These are phyloP conservation scores for Verticillium nubilum DNA, from an alignment of 2,329 filamentous ascomycete species.

Conservation along the genomic window DNA sequence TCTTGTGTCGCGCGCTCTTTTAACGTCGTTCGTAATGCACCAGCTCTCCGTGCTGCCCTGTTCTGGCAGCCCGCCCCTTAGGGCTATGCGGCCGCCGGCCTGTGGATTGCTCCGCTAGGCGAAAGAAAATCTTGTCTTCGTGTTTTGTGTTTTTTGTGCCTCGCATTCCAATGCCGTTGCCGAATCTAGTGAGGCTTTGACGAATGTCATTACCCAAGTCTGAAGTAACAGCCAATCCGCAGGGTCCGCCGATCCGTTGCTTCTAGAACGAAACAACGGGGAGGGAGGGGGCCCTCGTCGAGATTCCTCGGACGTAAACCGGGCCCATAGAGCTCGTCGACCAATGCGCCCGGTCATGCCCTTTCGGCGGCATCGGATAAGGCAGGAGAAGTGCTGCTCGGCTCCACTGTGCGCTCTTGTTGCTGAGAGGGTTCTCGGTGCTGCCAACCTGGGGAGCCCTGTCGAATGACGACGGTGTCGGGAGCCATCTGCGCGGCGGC, in stretches of 20 bases:
- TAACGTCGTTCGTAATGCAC: background rate
- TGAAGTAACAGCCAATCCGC: conserved; percentile 9
- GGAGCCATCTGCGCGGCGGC: conserved; percentile 8
- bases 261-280: conserved; percentile 8
- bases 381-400: conserved; percentile 7
- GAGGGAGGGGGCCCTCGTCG: background rate
- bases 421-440: background rate
- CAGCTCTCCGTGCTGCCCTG: background rate
- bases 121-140: background rate
- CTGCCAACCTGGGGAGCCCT: conserved; percentile 2
- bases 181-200: background rate
- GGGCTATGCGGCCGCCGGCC: background rate
- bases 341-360: conserved; percentile 9
- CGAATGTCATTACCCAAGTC: conserved; percentile 12
- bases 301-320: background rate
- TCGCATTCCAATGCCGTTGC: background rate
- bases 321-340: conserved; percentile 5
- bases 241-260: conserved; percentile 6
- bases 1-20: background rate
- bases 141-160: background rate
- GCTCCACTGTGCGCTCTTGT: conserved; percentile 7
- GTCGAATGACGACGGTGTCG: conserved; percentile 10
- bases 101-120: background rate
- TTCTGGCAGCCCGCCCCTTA: background rate
- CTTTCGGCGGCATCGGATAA: conserved; percentile 12